Evolutionary conservation across 2,329 filamentous ascomycete species (phyloP), one percentile per base, ranked within the genome.

Genomic region (Apiospora pterosperma): DNA sequence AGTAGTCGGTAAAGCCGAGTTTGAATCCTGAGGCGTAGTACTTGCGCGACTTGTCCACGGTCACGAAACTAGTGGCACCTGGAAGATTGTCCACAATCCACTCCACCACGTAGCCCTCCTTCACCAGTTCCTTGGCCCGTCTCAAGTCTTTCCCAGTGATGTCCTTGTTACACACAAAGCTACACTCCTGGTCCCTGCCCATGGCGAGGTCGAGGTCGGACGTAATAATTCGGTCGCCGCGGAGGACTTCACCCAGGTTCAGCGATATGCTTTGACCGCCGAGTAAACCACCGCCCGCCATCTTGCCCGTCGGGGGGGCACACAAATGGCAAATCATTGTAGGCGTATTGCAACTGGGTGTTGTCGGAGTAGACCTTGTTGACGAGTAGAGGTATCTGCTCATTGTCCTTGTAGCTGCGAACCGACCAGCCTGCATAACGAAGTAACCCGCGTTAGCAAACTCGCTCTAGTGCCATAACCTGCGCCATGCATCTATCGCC

Each of bases 71-170:
- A 10, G 93, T 96, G 39, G 93, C 93, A 7, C 93, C 93, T 1
- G 93, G 93, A 11, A 97, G 83, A 72, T 97, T 97, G 77, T 97
- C 93, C 68, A 96, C 91, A 69, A 97, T 96, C 93, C 93, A 97
- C 77, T 97, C 93, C 2, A 90, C 89, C n/a, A 96, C 88, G 76
- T 96, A 96, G 39, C 91, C 92, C 62, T 93, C 86, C 66, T 85
- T 85, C 42, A 97, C 89, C 72, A 97, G 79, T 67, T 93, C 83
- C 70, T 85, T 86, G 5, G 91, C 90, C 74, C 88, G 86, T 70
- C 85, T 84, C 65, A 96, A 77, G 59, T 89, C 90, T 58, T 82
- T 81, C 42, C 86, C 84, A 67, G 86, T 85, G 19, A 96, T 81
- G 63, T 90, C 84, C 61, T 84, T 84, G 41, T 85, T 90, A 79